These are phyloP conservation scores for Kalmusia sp. DNA, from an alignment of 2,329 filamentous ascomycete genomes.

Conservation along the genomic window DNA sequence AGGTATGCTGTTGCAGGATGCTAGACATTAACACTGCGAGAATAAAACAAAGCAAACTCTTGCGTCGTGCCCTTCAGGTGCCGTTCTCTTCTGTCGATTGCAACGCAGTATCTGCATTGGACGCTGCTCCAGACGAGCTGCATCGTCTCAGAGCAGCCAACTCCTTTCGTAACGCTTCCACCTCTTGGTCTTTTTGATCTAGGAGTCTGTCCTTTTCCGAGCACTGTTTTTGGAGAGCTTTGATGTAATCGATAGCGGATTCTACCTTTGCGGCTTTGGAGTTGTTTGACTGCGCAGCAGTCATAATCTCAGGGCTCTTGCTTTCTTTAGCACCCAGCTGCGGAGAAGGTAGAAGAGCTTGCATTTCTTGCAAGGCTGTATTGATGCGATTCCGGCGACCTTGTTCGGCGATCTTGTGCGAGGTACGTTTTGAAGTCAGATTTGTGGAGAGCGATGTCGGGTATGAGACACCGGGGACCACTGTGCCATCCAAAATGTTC, in stretches of 20 bases:
- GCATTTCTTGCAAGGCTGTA: conserved; percentile 89
- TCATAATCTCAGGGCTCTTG: conserved; percentile 45
- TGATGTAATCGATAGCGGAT: conserved; percentile 94
- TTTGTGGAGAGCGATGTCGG: conserved; percentile 91
- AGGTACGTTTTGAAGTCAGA: conserved; percentile 93
- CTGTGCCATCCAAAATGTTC: conserved; percentile 92
- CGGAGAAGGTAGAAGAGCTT: conserved; percentile 75
- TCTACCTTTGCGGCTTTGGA: conserved; percentile 99
- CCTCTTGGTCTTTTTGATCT: conserved; percentile 68
- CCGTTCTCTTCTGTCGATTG: conserved; percentile 6
- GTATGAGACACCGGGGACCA: conserved; percentile 87
- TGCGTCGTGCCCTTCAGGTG: background rate
- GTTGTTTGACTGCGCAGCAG: conserved; percentile 46
- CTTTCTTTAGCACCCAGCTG: conserved; percentile 41
- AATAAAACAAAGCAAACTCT: conserved; percentile 1
- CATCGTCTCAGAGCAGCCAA: conserved; percentile 48
- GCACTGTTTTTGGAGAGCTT: conserved; percentile 77
- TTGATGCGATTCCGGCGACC: conserved; percentile 96
- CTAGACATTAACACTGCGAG: background rate
- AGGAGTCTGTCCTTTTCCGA: conserved; percentile 69
- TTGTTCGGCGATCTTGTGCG: conserved; percentile 97
- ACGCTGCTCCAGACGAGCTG: conserved; percentile 16
- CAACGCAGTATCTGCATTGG: conserved; percentile 3
- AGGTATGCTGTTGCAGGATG: background rate
- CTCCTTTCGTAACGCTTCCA: conserved; percentile 59